Evolutionary conservation across 176 grass and related monocot species (phyloP).

Genomic region (Bothriochloa decipiens): DNA sequence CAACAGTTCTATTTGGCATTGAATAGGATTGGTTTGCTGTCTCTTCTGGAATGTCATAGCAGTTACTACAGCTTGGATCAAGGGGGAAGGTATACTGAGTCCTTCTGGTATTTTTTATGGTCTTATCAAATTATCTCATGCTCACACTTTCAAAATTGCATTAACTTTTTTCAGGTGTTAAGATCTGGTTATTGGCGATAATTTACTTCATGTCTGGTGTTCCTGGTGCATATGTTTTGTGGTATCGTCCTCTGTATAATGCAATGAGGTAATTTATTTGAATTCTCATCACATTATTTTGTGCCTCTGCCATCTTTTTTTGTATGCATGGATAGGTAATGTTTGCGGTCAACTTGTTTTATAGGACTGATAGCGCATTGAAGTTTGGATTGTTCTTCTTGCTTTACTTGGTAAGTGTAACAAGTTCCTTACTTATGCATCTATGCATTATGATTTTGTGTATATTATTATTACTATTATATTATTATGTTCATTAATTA

Average conservation of each 20-base stretch:
- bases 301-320: background rate
- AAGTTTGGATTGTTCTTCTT: slow-evolving; percentile 98
- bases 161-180: slow-evolving; percentile 70
- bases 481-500: slow-evolving; percentile 25
- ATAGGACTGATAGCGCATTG: slow-evolving; percentile 94
- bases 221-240: slow-evolving; percentile 94
- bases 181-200: slow-evolving; percentile 95
- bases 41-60: slow-evolving; percentile 96
- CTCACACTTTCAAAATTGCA: slow-evolving; percentile 20
- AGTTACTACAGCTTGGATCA: slow-evolving; percentile 97
- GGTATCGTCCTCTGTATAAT: slow-evolving; percentile 98
- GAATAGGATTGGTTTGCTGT: slow-evolving; percentile 75
- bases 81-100: slow-evolving; percentile 72
- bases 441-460: background rate
- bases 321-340: slow-evolving; percentile 35
- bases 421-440: slow-evolving; percentile 18
- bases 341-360: slow-evolving; percentile 43
- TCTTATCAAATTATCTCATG: slow-evolving; percentile 17
- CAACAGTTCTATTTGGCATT: slow-evolving; percentile 38
- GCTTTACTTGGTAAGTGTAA: slow-evolving; percentile 72
- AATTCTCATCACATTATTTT: slow-evolving; percentile 8
- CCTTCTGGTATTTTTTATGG: slow-evolving; percentile 20
- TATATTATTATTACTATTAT: background rate
- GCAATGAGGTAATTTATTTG: slow-evolving; percentile 81
- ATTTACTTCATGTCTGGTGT: slow-evolving; percentile 98